These are phyloP conservation scores for Malus hybrid DNA, from an alignment of 331 rosid genomes.

Conservation along the genomic window DNA sequence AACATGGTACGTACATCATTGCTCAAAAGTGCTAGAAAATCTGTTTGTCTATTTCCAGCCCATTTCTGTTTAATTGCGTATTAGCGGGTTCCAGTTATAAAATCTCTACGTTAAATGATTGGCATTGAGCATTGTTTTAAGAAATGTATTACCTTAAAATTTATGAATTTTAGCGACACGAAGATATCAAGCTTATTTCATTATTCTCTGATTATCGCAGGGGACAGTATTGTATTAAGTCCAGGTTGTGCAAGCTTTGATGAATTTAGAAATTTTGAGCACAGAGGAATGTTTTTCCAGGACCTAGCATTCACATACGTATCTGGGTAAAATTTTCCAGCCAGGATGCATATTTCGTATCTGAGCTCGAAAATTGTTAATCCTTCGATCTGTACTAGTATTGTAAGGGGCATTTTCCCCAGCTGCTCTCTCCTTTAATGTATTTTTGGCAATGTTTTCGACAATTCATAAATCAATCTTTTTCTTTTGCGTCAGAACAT, in stretches of 20 bases:
- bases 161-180: no score
- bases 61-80: no score
- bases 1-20: constrained; percentile 10
- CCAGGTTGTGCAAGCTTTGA: constrained; percentile 34
- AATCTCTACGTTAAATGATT: no score
- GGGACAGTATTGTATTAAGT: constrained; percentile 24
- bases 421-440: no score
- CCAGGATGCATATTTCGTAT: neutral
- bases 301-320: constrained; percentile 12
- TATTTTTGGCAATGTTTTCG: no score
- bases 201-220: constrained; percentile 2
- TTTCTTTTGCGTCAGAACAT: no score
- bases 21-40: neutral
- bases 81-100: no score
- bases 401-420: no score
- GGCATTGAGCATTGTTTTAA: no score
- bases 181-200: neutral
- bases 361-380: neutral
- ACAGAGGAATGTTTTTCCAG: constrained; percentile 28
- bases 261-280: constrained; percentile 31
- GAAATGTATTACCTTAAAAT: no score
- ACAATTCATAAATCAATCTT: no score
- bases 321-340: neutral
- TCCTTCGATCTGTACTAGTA: neutral
- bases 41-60: no score